Conservation (phyloP, 169 alveolate species). For the Toxoplasma gondii region DNA sequence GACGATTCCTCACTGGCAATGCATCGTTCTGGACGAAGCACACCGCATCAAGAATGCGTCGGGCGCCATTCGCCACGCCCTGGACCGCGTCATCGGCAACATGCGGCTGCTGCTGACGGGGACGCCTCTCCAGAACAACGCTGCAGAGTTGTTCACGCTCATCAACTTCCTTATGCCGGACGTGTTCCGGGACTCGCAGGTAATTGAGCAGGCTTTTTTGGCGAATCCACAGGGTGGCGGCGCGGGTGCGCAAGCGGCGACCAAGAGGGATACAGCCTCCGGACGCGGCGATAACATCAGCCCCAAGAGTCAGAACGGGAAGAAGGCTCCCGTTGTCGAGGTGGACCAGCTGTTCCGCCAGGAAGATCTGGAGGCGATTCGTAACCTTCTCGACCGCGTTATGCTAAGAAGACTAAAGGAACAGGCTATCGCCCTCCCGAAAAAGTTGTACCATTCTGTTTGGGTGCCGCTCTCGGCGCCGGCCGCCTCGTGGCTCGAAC, state of each 20-base stretch:
- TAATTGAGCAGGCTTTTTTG: slow-evolving; percentile 88
- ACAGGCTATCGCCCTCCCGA: slow-evolving; percentile 89
- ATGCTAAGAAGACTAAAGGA: slow-evolving; percentile 90
- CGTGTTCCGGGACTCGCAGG: slow-evolving; percentile 93
- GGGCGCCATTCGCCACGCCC: slow-evolving; percentile 93
- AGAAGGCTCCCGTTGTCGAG: slow-evolving; percentile 46
- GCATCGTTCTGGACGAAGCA: slow-evolving; percentile 94
- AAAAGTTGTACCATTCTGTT: slow-evolving; percentile 86
- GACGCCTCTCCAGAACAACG: slow-evolving; percentile 95
- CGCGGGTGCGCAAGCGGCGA: slow-evolving; percentile 22
- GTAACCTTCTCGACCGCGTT: slow-evolving; percentile 81
- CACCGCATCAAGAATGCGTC: slow-evolving; percentile 98
- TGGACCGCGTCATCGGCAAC: slow-evolving; percentile 88
- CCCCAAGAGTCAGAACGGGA: background rate
- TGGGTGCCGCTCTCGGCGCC: slow-evolving; percentile 88
- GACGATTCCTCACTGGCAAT: slow-evolving; percentile 65
- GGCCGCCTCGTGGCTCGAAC: slow-evolving; percentile 57
- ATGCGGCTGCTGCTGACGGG: slow-evolving; percentile 94
- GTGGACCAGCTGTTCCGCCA: slow-evolving; percentile 73
- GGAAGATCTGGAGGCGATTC: slow-evolving; percentile 82
- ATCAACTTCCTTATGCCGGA: slow-evolving; percentile 97
- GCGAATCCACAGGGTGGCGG: slow-evolving; percentile 33
- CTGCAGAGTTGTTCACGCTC: slow-evolving; percentile 94
- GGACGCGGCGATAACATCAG: slow-evolving; percentile 28
- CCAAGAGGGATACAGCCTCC: slow-evolving; percentile 32